Conservation (phyloP, 2,329 filamentous ascomycete species). For the Fusarium guadeloupense region DNA sequence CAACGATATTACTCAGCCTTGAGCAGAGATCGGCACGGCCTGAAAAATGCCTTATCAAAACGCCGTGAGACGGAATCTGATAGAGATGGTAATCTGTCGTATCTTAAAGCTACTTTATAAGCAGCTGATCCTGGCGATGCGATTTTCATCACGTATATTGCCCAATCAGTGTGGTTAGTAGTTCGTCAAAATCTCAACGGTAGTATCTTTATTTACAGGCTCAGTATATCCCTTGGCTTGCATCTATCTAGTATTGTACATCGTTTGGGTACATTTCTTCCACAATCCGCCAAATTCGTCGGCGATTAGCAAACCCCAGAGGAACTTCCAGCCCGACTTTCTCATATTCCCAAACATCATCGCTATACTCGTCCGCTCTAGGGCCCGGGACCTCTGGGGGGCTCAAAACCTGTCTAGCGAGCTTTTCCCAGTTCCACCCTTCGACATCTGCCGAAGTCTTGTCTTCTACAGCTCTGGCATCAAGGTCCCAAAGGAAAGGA, state of each 20-base stretch:
- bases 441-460: not conserved
- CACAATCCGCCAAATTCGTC: slow-evolving; percentile 22
- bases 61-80: too few relatives aligned
- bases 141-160: too few relatives aligned
- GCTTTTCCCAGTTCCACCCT: slow-evolving; percentile 11
- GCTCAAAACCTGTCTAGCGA: slow-evolving; percentile 4
- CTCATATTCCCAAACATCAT: not conserved
- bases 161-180: too few relatives aligned
- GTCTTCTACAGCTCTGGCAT: not conserved
- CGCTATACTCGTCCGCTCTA: not conserved
- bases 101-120: too few relatives aligned
- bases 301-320: slow-evolving; percentile 1
- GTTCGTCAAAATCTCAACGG: not conserved
- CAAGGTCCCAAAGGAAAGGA: slow-evolving; percentile 14
- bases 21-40: not conserved
- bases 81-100: too few relatives aligned
- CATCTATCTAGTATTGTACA: not conserved
- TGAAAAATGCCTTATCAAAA: not conserved
- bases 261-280: slow-evolving; percentile 10
- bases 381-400: not conserved
- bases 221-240: not conserved
- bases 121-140: too few relatives aligned
- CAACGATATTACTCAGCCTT: not conserved
- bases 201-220: not conserved
- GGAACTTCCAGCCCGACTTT: not conserved